Base-by-base conservation (phyloP, 352 stramenopile species). In the Aphanomyces euteiches region DNA sequence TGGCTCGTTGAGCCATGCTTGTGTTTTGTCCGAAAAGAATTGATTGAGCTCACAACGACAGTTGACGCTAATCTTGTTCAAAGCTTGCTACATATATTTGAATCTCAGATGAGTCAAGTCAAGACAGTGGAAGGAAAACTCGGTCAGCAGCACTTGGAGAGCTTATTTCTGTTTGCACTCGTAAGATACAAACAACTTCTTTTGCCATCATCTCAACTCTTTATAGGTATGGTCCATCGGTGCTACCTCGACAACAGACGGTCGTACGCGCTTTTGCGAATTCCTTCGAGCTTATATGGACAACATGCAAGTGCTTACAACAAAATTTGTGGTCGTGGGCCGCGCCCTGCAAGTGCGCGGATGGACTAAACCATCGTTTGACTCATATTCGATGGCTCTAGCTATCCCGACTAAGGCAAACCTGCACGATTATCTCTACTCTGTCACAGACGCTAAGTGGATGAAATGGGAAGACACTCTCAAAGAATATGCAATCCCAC, bases 1-100 rank as follows among this genome's bases (percentile, higher is more conserved):
- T 96, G 88, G 87, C 81, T 96, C 2, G 87, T 97, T 17, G 89
- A 97, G 69, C 92, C 92, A 0, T 93, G 85, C 45, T 87, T 97
- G 39, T 80, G 79, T 1, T 97, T 97, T 74, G 76, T 97, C 17
- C 78, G 92, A 6, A 96, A 94, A 50, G 86, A 97, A 54, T 68
- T 93, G 12, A 82, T 87, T 6, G 90, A 97, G 66, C 76, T 97
- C 8, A 87, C 85, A 10, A 84, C 92, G 1, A 97, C 89, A 0
- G 89, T 97, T 1, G 92, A 98, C 69, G 92, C 88, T 2, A 97
- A 96, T 69, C 78, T 98, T 3, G 85, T 97, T 4, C 73, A 90
- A 59, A 95, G 89, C 61, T 76, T 96, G 36, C 83, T 98, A 38
- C 79, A 96, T 67, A 90, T 95, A 63, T 81, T 90, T 7, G 87